phyloP scores from a whole-genome alignment of 306 rosid species.

The Cercis canadensis region DNA sequence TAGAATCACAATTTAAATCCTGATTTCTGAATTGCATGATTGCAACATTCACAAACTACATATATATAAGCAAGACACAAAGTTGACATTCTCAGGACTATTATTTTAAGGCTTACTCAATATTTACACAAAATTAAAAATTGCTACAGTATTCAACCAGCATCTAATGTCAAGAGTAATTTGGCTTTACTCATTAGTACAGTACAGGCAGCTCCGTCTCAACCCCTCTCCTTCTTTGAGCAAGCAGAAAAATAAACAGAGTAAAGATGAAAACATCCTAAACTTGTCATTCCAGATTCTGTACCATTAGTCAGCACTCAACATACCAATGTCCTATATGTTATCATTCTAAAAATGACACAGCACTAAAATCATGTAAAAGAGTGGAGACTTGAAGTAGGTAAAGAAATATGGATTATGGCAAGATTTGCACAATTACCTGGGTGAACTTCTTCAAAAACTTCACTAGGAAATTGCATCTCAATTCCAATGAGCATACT shows the following conservation, averaged over 20 bases:
- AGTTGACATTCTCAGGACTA: slow-evolving; percentile 9
- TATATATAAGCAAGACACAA: neutral
- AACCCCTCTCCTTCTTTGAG: neutral
- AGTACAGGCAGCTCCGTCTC: too few species aligned
- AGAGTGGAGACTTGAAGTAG: neutral
- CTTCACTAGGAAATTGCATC: slow-evolving; percentile 30
- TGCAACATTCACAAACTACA: neutral
- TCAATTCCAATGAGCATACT: slow-evolving; percentile 26
- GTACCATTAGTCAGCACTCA: slow-evolving; percentile 26
- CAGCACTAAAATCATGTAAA: slow-evolving; percentile 9
- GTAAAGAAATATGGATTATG: slow-evolving; percentile 17
- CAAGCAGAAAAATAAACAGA: slow-evolving; percentile 25
- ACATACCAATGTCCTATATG: slow-evolving; percentile 18
- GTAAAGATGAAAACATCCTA: slow-evolving; percentile 1
- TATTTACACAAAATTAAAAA: neutral
- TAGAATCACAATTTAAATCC: neutral
- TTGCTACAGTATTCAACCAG: slow-evolving; percentile 4
- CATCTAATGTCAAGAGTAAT: neutral
- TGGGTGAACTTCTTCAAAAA: slow-evolving; percentile 31
- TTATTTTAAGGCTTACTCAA: neutral
- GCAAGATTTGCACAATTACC: slow-evolving; percentile 43
- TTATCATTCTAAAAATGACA: slow-evolving; percentile 11
- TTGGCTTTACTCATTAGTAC: neutral
- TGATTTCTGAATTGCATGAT: neutral
- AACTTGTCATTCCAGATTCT: slow-evolving; percentile 22